Evolutionary conservation across 1,139 yeast genomes (phyloP), one percentile per base, ranked within the genome.

Genomic region (Arxiozyma bovina): DNA sequence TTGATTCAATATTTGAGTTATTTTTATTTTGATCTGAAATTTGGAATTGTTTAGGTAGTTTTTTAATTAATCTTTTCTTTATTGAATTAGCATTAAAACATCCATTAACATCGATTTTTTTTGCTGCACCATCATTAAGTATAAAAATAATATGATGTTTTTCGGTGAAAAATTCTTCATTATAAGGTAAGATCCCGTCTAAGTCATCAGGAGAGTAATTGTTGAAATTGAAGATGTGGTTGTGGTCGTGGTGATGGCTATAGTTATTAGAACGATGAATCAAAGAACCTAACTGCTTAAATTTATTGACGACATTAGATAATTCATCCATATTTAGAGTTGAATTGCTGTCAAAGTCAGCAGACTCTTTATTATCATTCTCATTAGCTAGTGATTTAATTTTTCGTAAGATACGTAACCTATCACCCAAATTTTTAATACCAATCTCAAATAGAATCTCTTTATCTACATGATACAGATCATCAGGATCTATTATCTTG

Each of bases 61-160:
- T 80, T 61, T 82, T 80, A 57, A 89, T 72, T 1, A 87, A 83
- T 61, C 83, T 83, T 52, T 82, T 75, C 67, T 87, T 88, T 52
- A 89, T 86, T 15, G 90, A 82, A 54, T 81, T 86, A 1, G 96
- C 91, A 64, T 85, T 85, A 68, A 82, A 85, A 65, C 96, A 87
- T 0, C 91, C 95, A 15, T 83, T 80, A 1, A 89, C 85, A 63
- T 85, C 84, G 45, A 89, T 84, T 52, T 80, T 77, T 61, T 84
- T 84, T 7, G 83, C 77, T n/a, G 85, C 76, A 0, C 97, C 97
- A 67, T 83, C 87, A 53, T 82, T 85, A 22, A 83, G 74, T 45
- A 90, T 86, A 60, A 90, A 85, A 1, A 85, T 83, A 45, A 84
- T 79, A 50, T 76, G 77, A 50, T 78, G 71, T 57, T 78, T 70